Percentiles rank a stretch among this genome's conserved stretches.
Evolutionary conservation across 2,329 filamentous ascomycete genomes (phyloP).

Genomic region (Talaromyces sp.): DNA sequence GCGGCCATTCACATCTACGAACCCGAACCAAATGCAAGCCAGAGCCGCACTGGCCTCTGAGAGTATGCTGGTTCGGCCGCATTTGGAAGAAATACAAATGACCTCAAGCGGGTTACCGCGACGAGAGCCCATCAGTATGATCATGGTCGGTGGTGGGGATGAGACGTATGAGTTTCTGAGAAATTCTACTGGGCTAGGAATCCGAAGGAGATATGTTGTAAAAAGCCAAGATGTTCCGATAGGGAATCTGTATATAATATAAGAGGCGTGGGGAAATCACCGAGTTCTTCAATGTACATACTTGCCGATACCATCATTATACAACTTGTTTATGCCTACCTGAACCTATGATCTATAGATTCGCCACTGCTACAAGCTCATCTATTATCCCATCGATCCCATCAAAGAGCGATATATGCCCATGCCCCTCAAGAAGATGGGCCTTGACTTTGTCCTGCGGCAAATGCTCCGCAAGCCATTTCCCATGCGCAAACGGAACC

Average conservation of each 20-base stretch:
- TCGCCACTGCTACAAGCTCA: conserved; percentile 8
- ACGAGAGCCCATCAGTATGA: conserved; percentile 71
- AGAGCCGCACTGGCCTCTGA: conserved; percentile 35
- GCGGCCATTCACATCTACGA: conserved; percentile 23
- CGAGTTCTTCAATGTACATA: conserved; percentile 6
- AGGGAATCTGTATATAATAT: conserved; percentile 70
- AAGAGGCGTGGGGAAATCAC: conserved; percentile 20
- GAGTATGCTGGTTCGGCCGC: conserved; percentile 55
- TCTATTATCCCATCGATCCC: conserved; percentile 8
- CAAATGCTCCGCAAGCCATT: conserved; percentile 11
- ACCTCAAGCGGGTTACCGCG: conserved; percentile 67
- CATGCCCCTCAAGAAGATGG: conserved; percentile 7
- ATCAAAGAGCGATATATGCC: conserved; percentile 11
- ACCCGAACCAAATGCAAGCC: conserved; percentile 28
- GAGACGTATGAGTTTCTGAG: conserved; percentile 62
- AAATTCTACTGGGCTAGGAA: conserved; percentile 63
- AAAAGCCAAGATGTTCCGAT: conserved; percentile 76
- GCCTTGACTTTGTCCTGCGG: conserved; percentile 15
- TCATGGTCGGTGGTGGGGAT: conserved; percentile 73
- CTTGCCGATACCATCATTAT: neutral
- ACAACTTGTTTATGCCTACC: neutral
- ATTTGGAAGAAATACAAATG: conserved; percentile 70
- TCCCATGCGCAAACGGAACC: conserved; percentile 14
- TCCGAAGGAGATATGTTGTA: conserved; percentile 74
- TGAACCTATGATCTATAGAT: neutral